A percentile compares a stretch with the other conserved stretches of the same genome.
phyloP scores from a whole-genome alignment of 164 flowering plant species.

The Nymphaea colorata region DNA sequence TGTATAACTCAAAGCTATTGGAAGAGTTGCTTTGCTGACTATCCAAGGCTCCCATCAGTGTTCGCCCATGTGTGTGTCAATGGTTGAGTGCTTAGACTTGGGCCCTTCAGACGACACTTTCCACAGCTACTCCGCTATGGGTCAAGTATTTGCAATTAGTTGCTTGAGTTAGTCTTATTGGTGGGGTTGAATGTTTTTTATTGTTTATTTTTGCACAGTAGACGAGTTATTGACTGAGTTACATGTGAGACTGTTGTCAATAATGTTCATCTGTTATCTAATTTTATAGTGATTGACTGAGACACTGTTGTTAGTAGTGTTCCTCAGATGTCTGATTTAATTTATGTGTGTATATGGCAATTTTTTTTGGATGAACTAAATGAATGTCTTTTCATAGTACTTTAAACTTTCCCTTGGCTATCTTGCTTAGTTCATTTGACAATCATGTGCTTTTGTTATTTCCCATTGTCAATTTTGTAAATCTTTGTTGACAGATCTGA shows the following conservation, averaged over 20 bases:
- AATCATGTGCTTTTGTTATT: background rate
- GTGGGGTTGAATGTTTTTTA: background rate
- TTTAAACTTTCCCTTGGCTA: background rate
- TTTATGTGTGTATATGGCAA: background rate
- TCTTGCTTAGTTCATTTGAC: background rate
- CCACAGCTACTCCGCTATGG: too few species aligned
- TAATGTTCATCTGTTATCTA: background rate
- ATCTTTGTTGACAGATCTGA: constrained; percentile 42
- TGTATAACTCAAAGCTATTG: too few species aligned
- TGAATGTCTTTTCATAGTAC: background rate
- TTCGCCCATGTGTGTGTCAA: too few species aligned
- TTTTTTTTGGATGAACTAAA: background rate
- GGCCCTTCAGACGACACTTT: too few species aligned
- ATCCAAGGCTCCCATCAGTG: too few species aligned
- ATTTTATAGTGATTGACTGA: background rate
- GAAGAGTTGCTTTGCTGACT: too few species aligned
- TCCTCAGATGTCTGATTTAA: background rate
- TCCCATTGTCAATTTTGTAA: background rate
- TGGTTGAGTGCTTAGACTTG: too few species aligned
- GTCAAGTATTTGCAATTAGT: too few species aligned
- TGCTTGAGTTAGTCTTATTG: background rate
- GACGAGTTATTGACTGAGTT: too few species aligned
- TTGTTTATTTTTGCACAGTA: too few species aligned
- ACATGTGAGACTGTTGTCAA: background rate
- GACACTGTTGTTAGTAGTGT: background rate